Base-by-base conservation (phyloP, 2,329 filamentous ascomycete genomes). In the Paecilomyces variotii region DNA sequence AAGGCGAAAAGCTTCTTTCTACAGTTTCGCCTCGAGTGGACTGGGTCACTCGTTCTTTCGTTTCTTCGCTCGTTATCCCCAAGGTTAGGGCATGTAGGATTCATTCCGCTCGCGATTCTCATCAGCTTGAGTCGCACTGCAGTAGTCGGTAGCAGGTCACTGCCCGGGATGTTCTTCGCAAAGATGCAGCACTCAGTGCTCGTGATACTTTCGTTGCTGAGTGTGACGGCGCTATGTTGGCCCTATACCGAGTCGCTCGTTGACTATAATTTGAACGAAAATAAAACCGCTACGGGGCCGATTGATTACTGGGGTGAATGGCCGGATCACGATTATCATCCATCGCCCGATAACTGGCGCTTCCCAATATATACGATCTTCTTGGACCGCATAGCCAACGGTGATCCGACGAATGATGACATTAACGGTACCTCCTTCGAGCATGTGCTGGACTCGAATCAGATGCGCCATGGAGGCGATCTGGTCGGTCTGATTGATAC, bases 351-450 rank as follows among this genome's bases (percentile, higher is more conserved):
- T 0, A 84, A 82, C 62, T 85, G 83, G 83, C 75, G 83, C 34
- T 77, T 85, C 59, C 83, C 83, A 0, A 82, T 84, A 67, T 85
- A 85, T 68, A 83, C 81, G 26, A 70, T 85, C 56, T 84, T 84
- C 67, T 68, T 84, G 9, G 82, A 85, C 67, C 74, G 80, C 60
- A 84, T 79, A 62, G 81, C 82, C 54, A 84, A 85, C 63, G 82
- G 82, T 55, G 78, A 85, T 64, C 82, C 82, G 9, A 72, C 72
- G 2, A 85, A 85, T 66, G 82, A 85, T 65, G 76, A 84, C 63
- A 76, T 76, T 50, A 84, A 84, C 64, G 78, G 75, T 19, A 84
- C 82, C 0, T 60, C 73, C 6, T 84, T 78, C 68, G 82, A 84
- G 65, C 79, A 82, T 61, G 82, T 85, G 64, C 70, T 76, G 60